phyloP scores from a whole-genome alignment of 805 yeast genomes.

The Pichia thaimueangensis region DNA sequence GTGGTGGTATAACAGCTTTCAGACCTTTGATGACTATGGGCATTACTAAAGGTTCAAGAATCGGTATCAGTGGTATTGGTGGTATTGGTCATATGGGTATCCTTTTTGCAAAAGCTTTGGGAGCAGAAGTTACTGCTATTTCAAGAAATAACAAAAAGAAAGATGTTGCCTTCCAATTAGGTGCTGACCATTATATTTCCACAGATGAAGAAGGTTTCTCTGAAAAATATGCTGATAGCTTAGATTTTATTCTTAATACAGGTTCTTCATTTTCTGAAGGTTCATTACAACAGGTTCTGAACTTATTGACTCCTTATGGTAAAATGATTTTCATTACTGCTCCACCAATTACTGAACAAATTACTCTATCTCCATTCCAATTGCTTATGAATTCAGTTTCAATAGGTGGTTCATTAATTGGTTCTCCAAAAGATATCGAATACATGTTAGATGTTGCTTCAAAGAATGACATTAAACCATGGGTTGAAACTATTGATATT shows the following conservation, averaged over 20 bases:
- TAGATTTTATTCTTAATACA: slow-evolving; percentile 45
- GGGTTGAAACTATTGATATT: slow-evolving; percentile 47
- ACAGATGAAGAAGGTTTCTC: slow-evolving; percentile 44
- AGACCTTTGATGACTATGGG: slow-evolving; percentile 40
- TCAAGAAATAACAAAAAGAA: slow-evolving; percentile 45
- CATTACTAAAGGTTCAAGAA: slow-evolving; percentile 42
- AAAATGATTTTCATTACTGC: slow-evolving; percentile 27
- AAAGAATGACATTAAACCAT: slow-evolving; percentile 39
- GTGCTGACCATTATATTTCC: slow-evolving; percentile 50
- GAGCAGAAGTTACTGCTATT: slow-evolving; percentile 53
- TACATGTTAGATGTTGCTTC: slow-evolving; percentile 45
- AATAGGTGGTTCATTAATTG: slow-evolving; percentile 33
- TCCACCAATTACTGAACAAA: slow-evolving; percentile 32
- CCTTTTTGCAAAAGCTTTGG: slow-evolving; percentile 50
- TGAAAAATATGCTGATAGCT: slow-evolving; percentile 25
- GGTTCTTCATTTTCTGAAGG: slow-evolving; percentile 36
- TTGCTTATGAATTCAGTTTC: slow-evolving; percentile 28
- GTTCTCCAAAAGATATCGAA: slow-evolving; percentile 40
- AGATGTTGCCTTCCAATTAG: slow-evolving; percentile 42
- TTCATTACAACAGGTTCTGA: slow-evolving; percentile 20
- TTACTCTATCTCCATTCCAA: slow-evolving; percentile 30
- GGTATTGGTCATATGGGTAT: slow-evolving; percentile 44
- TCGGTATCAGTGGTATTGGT: slow-evolving; percentile 45
- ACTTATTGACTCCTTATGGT: slow-evolving; percentile 29
- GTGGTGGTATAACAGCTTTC: slow-evolving; percentile 52